Base-by-base conservation (phyloP, 2,329 filamentous ascomycete species). In the Colletotrichum musae region DNA sequence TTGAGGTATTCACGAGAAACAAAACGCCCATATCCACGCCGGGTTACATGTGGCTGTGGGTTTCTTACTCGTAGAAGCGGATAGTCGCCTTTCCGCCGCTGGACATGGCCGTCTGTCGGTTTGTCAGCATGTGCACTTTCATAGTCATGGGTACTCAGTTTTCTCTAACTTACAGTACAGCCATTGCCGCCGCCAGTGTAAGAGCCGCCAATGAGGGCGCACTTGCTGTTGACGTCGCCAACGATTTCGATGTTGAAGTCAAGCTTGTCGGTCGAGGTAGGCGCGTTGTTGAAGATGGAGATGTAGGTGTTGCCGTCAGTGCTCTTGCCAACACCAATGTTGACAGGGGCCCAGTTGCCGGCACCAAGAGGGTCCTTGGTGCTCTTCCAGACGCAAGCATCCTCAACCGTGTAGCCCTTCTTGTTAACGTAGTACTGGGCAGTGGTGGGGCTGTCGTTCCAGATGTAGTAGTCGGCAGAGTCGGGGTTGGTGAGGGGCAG, bases 361-460 rank as follows among this genome's bases (percentile, higher is more conserved):
- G 89, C 84, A 21, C 86, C 86, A 59, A 88, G 85, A 47, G 83
- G 80, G 74, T 83, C 81, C 18, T 73, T 74, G 24, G 75, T n/a
- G 77, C 84, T 86, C 73, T 79, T 79, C 96, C 96, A 98, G 68
- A 88, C 82, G 83, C 96, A 99, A 58, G 89, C 93, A 13, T 95
- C 82, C 73, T 89, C 79, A 68, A 90, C 83, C 18, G 82, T 75
- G 61, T 92, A 85, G 70, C 94, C 94, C 74, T 89, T 87, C 75
- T 93, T 93, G 88, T 98, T 98, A 82, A 98, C 88, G 80, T 99
- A 99, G 88, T 97, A 98, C 84, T 98, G 96, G 52, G 95, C 95
- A 56, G 94, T 95, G 60, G 96, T 98, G 58, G 83, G 75, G 80
- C 88, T 87, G 75, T 88, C 88, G 76, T 93, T 74, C 93, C 94